Conservation (phyloP, 305 asterid species). For the Vinca major region DNA sequence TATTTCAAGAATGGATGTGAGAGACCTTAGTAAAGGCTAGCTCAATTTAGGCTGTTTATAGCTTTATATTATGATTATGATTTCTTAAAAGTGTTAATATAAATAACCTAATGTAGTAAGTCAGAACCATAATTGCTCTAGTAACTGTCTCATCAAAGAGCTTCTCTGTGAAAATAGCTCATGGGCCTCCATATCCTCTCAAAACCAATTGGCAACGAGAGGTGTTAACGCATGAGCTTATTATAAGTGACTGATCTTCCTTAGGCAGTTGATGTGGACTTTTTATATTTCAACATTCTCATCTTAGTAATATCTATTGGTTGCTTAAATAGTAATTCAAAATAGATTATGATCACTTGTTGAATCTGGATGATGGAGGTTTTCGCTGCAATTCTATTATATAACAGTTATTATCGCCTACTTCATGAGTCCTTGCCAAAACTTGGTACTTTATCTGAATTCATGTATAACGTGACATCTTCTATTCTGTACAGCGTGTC, state of each 20-base stretch:
- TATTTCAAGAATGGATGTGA: too few relatives aligned
- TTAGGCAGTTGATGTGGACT: too few relatives aligned
- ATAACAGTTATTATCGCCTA: background rate
- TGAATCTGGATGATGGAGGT: background rate
- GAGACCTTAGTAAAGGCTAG: too few relatives aligned
- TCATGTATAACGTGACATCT: constrained; percentile 8
- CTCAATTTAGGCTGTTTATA: too few relatives aligned
- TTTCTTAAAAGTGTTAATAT: too few relatives aligned
- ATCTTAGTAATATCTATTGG: background rate
- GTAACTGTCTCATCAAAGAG: background rate
- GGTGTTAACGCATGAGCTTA: too few relatives aligned
- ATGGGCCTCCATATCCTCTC: too few relatives aligned
- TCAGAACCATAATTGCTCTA: background rate
- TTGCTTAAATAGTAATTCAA: background rate
- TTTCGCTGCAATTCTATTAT: background rate
- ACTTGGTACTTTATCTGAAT: background rate
- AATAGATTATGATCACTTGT: background rate
- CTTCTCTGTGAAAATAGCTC: background rate
- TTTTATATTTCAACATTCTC: too few relatives aligned
- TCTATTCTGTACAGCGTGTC: constrained; percentile 52
- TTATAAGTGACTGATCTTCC: too few relatives aligned
- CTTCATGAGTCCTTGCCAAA: too few relatives aligned
- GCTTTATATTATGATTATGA: too few relatives aligned
- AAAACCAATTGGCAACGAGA: too few relatives aligned
- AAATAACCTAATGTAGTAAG: background rate